These are phyloP conservation scores for Acer yangbiense DNA, from an alignment of 345 rosid genomes.

Conservation along the genomic window DNA sequence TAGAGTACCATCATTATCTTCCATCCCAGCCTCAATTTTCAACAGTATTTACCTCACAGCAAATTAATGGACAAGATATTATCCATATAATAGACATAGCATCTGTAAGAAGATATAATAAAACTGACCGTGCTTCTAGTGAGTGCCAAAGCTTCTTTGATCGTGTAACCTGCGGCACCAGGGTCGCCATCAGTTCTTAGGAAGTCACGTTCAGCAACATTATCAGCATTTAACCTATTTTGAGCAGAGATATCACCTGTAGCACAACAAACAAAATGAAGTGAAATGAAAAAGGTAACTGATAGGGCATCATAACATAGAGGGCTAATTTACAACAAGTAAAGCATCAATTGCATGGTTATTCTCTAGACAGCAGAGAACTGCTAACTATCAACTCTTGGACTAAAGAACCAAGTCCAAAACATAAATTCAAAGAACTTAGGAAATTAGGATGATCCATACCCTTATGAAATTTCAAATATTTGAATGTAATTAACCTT, in stretches of 20 bases:
- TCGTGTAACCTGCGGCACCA: slow-evolving; percentile 83
- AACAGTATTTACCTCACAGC: neutral
- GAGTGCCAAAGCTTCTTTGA: slow-evolving; percentile 80
- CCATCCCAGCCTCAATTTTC: neutral
- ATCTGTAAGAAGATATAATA: slow-evolving; percentile 21
- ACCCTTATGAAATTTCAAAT: neutral
- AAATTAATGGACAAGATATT: neutral
- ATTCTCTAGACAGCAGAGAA: slow-evolving; percentile 1
- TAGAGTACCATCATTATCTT: neutral
- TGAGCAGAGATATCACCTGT: slow-evolving; percentile 43
- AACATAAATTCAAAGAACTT: slow-evolving; percentile 6
- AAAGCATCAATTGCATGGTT: neutral
- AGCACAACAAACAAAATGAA: slow-evolving; percentile 13
- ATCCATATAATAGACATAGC: slow-evolving; percentile 1
- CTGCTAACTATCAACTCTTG: neutral
- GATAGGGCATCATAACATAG: neutral
- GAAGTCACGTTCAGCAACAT: slow-evolving; percentile 71
- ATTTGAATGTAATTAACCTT: neutral
- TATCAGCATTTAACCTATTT: slow-evolving; percentile 32
- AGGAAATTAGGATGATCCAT: neutral
- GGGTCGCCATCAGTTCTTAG: slow-evolving; percentile 94
- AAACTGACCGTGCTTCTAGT: slow-evolving; percentile 77
- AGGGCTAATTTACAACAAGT: neutral
- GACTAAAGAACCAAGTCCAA: neutral
- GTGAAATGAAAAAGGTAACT: neutral